Evolutionary conservation across 345 rosid species (phyloP).

Genomic region (Gossypium australe): DNA sequence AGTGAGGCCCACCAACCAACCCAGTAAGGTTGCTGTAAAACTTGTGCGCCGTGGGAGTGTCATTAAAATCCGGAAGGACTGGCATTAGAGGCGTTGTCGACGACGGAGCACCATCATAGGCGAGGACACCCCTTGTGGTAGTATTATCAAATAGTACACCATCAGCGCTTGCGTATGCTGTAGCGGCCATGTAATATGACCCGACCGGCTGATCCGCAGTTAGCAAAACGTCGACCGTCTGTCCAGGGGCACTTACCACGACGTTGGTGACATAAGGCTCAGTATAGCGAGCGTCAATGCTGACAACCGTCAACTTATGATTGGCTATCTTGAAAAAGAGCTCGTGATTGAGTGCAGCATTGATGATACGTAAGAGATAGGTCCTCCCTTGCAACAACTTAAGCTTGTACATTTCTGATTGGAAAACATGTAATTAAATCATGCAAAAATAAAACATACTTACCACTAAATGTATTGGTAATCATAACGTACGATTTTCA

Average conservation of each 20-base stretch:
- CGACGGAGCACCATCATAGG: conserved; percentile 29
- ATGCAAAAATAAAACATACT: neutral
- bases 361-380: conserved; percentile 77
- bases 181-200: conserved; percentile 78
- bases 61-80: conserved; percentile 43
- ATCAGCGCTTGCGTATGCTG: conserved; percentile 44
- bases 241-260: conserved; percentile 61
- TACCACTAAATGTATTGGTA: neutral
- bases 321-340: conserved; percentile 84
- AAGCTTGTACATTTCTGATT: conserved; percentile 48
- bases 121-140: conserved; percentile 61
- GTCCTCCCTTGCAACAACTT: conserved; percentile 57
- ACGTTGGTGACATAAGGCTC: conserved; percentile 58
- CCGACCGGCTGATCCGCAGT: conserved; percentile 49
- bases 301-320: conserved; percentile 75
- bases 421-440: neutral
- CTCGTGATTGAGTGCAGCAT: conserved; percentile 83
- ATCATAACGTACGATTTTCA: conserved; percentile 36
- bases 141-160: conserved; percentile 33
- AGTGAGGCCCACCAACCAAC: conserved; percentile 41
- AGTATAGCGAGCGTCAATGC: conserved; percentile 64
- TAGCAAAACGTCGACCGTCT: conserved; percentile 59
- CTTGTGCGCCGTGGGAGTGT: conserved; percentile 61
- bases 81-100: conserved; percentile 51
- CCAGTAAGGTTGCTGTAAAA: conserved; percentile 46